Conservation (phyloP, 805 yeast genomes). For the Kazachstania martiniae region DNA sequence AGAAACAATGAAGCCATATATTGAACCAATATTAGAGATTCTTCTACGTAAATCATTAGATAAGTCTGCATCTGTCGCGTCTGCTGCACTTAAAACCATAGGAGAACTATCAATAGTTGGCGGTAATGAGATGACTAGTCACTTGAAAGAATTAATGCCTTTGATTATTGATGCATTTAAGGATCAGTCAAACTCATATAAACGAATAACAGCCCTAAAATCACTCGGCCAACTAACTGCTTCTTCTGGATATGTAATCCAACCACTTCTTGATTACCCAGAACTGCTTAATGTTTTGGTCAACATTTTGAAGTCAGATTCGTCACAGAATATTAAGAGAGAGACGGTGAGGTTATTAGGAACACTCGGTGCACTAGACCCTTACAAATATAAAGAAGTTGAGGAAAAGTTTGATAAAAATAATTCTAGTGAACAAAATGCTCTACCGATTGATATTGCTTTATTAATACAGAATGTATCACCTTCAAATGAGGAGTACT, state of each 20-base stretch:
- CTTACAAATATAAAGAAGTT: slow-evolving; percentile 82
- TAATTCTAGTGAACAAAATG: slow-evolving; percentile 54
- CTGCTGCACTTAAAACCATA: slow-evolving; percentile 70
- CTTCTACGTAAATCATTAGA: slow-evolving; percentile 67
- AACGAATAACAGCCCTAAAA: slow-evolving; percentile 77
- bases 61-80: slow-evolving; percentile 63
- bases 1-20: slow-evolving; percentile 74
- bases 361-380: slow-evolving; percentile 88
- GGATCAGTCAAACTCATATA: slow-evolving; percentile 75
- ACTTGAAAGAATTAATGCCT: slow-evolving; percentile 70
- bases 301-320: slow-evolving; percentile 68
- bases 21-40: slow-evolving; percentile 76
- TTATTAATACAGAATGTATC: slow-evolving; percentile 84
- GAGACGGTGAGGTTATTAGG: slow-evolving; percentile 85
- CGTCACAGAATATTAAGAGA: slow-evolving; percentile 59
- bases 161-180: slow-evolving; percentile 74
- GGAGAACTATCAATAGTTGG: slow-evolving; percentile 84
- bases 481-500: slow-evolving; percentile 83
- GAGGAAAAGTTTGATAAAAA: slow-evolving; percentile 50
- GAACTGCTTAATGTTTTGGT: slow-evolving; percentile 69
- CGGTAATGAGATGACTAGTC: slow-evolving; percentile 69
- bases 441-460: slow-evolving; percentile 81
- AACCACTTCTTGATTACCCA: slow-evolving; percentile 83
- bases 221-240: slow-evolving; percentile 80
- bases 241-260: slow-evolving; percentile 87